Conservation (phyloP, 139 green algal species). For the Coelastrella sp. region DNA sequence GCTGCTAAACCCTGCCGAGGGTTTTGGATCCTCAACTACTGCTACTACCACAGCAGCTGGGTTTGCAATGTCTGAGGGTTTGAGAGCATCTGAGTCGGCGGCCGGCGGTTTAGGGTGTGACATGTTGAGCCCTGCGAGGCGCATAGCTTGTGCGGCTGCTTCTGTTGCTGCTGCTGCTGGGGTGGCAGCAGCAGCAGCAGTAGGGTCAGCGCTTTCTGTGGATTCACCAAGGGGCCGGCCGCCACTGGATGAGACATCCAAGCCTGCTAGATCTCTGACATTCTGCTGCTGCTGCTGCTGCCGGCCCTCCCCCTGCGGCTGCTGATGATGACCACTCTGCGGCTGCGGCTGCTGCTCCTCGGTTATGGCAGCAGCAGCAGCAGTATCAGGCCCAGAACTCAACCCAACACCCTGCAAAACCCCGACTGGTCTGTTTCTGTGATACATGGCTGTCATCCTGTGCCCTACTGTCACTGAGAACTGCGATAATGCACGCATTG, state of each 20-base stretch:
- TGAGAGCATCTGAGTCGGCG: neutral
- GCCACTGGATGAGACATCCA: neutral
- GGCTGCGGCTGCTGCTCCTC: neutral
- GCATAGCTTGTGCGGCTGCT: neutral
- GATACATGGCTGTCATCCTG: neutral
- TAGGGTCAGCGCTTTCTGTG: neutral
- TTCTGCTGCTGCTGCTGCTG: slow-evolving; percentile 21
- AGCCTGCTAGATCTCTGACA: neutral
- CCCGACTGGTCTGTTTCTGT: slow-evolving; percentile 1
- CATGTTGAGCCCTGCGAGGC: neutral
- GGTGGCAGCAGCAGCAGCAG: neutral
- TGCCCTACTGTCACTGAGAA: neutral
- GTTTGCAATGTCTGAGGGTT: neutral
- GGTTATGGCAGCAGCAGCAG: neutral
- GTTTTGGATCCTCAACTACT: neutral
- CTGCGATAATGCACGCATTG: neutral
- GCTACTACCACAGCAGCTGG: neutral
- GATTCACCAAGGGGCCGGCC: neutral
- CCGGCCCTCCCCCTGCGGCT: neutral
- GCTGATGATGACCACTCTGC: neutral
- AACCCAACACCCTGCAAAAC: neutral
- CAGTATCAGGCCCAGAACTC: neutral
- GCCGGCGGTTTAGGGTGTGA: neutral
- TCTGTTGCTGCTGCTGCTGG: neutral
- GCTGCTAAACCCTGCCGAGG: too few relatives aligned